phyloP scores from a whole-genome alignment of 2,329 filamentous ascomycete genomes.

The Akanthomyces dipterigenus region DNA sequence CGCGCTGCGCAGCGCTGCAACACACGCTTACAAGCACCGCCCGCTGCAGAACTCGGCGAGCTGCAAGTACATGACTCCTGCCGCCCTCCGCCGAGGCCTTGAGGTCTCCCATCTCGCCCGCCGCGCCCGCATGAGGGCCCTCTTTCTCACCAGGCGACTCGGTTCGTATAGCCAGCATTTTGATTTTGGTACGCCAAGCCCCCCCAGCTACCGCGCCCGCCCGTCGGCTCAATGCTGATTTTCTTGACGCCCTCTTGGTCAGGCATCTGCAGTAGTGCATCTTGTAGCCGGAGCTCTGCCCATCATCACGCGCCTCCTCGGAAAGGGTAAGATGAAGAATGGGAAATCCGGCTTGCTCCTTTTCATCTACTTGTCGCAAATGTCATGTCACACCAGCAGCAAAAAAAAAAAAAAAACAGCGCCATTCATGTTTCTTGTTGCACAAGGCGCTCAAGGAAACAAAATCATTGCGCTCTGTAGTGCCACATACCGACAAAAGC shows the following conservation, averaged over 20 bases:
- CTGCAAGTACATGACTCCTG: neutral
- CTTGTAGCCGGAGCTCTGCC: neutral
- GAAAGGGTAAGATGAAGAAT: neutral
- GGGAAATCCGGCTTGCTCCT: neutral
- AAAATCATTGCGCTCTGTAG: too few relatives aligned
- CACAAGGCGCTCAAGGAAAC: too few relatives aligned
- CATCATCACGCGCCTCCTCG: neutral
- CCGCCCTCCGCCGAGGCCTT: too few relatives aligned
- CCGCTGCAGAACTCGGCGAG: neutral
- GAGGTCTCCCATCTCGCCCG: too few relatives aligned
- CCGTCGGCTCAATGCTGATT: neutral
- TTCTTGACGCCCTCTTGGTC: neutral
- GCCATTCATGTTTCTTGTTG: too few relatives aligned
- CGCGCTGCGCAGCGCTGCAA: neutral
- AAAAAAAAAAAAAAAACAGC: too few relatives aligned
- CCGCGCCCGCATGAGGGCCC: too few relatives aligned
- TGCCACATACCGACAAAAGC: too few relatives aligned
- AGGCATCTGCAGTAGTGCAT: constrained; percentile 7
- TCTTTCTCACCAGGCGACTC: too few relatives aligned
- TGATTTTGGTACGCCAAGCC: too few relatives aligned
- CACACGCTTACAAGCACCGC: neutral
- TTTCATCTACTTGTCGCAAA: neutral
- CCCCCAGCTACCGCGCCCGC: too few relatives aligned
- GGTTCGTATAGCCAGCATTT: too few relatives aligned
- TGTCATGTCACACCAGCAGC: neutral